Percentiles rank a stretch among this genome's conserved stretches.
These are phyloP conservation scores for Solanum tacnaense DNA, from an alignment of 257 asterid genomes.

Conservation along the genomic window DNA sequence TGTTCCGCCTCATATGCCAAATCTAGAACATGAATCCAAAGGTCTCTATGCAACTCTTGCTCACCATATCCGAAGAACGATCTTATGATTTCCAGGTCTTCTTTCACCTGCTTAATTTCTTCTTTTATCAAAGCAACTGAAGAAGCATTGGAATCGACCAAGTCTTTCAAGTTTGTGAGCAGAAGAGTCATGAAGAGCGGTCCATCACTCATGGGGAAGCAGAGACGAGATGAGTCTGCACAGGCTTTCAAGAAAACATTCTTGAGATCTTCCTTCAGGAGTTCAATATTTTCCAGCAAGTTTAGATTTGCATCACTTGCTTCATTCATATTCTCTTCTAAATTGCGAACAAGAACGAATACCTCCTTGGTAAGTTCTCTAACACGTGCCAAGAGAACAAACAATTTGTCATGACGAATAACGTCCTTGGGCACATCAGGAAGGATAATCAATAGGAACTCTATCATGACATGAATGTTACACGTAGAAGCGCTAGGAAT, in stretches of 20 bases:
- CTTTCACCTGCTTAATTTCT: too few relatives aligned
- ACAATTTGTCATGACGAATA: background rate
- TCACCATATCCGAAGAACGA: too few relatives aligned
- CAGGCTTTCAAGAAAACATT: background rate
- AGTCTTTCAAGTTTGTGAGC: too few relatives aligned
- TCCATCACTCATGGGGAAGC: background rate
- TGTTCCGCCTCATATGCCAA: too few relatives aligned
- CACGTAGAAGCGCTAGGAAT: rapidly evolving
- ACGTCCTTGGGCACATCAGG: background rate
- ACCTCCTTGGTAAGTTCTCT: background rate
- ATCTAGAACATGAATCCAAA: too few relatives aligned
- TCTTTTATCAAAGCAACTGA: too few relatives aligned
- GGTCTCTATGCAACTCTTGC: too few relatives aligned
- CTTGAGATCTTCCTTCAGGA: background rate
- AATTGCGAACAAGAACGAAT: background rate
- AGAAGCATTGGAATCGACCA: too few relatives aligned
- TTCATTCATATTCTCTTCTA: background rate
- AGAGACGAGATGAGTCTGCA: background rate
- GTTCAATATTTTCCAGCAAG: background rate
- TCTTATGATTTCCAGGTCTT: too few relatives aligned
- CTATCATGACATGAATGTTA: background rate
- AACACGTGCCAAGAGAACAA: background rate
- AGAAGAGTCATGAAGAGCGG: background rate
- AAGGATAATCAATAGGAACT: background rate
- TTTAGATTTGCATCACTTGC: background rate